Base-by-base conservation (phyloP, 2,329 filamentous ascomycete genomes). In the Lasiodiplodia citricola region DNA sequence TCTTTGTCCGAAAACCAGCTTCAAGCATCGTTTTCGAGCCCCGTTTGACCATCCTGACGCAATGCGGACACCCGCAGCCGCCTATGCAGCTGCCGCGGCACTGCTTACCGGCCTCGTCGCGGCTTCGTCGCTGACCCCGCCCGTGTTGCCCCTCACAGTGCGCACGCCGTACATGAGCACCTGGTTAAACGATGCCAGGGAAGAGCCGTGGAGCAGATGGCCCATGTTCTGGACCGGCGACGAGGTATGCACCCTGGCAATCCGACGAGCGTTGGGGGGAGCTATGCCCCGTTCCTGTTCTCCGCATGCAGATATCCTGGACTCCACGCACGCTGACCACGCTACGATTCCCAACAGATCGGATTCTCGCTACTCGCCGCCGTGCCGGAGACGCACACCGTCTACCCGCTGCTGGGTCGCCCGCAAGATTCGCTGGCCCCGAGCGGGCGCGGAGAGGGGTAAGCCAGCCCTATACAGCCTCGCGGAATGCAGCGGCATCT, bases 211-310 rank as follows among this genome's bases (percentile, higher is more conserved):
- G 93, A 86, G 88, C 66, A 87, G 88, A 80, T 97, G 93, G 93
- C 93, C 93, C 28, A 95, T 95, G 78, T 94, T 94, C 78, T 94
- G 90, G 85, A 92, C 90, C 7, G 91, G 92, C 41, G 84, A 89
- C 74, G 85, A 90, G 76, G 85, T 88, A 78, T 66, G 77, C 67
- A 18, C 25, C 8, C 64, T 38, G 13, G 54, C 55, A 60, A 54
- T 63, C n/a, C 60, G 60, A 35, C 14, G 41, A 35, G 58, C 58
- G 58, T 63, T 51, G 57, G 23, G 57, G 23, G 44, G 41, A 51
- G 60, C 60, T 52, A 52, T 52, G 47, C 60, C 47, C n/a, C 31
- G 60, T 52, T 62, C 58, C 31, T 44, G 25, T 5, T 18, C 7
- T 62, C 37, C n/a, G 60, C 56, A 62, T 60, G 60, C 60, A 64